A percentile compares a stretch with the other conserved stretches of the same genome.
Evolutionary conservation across 2,329 filamentous ascomycete species (phyloP).

Genomic region (Tolypocladium cylindrosporum): DNA sequence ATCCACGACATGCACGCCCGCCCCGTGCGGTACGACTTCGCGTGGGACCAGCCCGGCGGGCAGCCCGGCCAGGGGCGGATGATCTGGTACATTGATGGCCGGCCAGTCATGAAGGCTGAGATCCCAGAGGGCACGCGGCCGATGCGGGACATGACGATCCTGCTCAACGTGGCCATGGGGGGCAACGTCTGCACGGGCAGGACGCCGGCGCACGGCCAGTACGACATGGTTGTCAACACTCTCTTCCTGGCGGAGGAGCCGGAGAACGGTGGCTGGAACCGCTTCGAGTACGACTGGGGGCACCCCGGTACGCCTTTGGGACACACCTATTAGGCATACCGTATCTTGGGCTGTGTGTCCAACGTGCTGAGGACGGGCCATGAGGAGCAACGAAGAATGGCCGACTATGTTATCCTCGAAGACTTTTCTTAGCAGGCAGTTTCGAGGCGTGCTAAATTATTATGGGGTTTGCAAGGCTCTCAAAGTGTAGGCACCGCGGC

Average conservation of each 20-base stretch:
- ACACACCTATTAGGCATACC: conserved; percentile 18
- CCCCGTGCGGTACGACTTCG: conserved; percentile 44
- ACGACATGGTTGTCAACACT: conserved; percentile 45
- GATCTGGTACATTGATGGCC: conserved; percentile 50
- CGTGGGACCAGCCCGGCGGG: conserved; percentile 39
- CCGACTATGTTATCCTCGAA: background rate
- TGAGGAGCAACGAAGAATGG: background rate
- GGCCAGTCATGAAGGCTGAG: conserved; percentile 44
- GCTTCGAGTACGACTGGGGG: conserved; percentile 42
- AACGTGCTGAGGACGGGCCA: background rate
- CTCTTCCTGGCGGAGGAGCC: conserved; percentile 43
- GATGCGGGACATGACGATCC: conserved; percentile 44
- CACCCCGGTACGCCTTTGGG: conserved; percentile 13
- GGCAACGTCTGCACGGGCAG: conserved; percentile 46
- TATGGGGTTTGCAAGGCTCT: too few species aligned
- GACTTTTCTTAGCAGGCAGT: too few species aligned
- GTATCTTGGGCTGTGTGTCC: background rate
- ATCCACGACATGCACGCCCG: conserved; percentile 36
- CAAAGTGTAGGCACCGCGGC: too few species aligned
- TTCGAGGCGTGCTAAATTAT: too few species aligned
- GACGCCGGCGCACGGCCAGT: conserved; percentile 39
- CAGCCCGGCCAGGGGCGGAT: conserved; percentile 33
- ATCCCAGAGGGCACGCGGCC: conserved; percentile 42
- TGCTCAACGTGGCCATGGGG: conserved; percentile 54
- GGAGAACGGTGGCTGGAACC: conserved; percentile 40